Evolutionary conservation across 2,329 filamentous ascomycete genomes (phyloP), one percentile per base, ranked within the genome.

Genomic region (Aspergillus vadensis): DNA sequence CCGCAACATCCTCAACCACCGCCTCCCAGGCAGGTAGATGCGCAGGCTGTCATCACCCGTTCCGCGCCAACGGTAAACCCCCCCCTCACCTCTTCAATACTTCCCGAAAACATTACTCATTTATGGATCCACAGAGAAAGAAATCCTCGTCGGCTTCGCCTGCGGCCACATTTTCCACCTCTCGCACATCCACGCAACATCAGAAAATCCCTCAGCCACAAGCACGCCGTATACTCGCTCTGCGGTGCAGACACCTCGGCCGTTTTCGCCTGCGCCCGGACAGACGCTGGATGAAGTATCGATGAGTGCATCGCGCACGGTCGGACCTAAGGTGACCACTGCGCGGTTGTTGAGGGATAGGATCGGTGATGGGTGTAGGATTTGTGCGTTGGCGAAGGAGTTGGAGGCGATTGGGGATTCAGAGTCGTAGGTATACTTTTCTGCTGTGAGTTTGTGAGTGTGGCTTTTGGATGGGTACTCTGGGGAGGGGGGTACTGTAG

Each of bases 261-360:
- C 68, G 55, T 59, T 69, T 63, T 52, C 69, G 21, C 62, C 58
- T 12, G 58, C 62, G 7, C 63, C 56, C 19, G 60, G 58, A 2
- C 57, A 51, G 17, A 64, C 69, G 5, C 39, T 67, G 12, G 69
- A 76, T 5, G 73, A 75, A 23, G 55, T 58, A 25, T 62, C 67
- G 36, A 64, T 69, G 49, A 70, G 65, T 48, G 74, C 66, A 47
- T 78, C 77, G 55, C 74, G 79, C 39, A 91, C 89, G 56, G 87
- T 98, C 6, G 91, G 91, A 0, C 86, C 89, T 30, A 97, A 97
- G 77, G 92, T 97, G 27, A 95, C 91, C 65, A 91, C 92, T 72
- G 92, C 93, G 41, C 85, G 92, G 64, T 74, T 97, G 57, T 77
- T 97, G 61, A 84, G 88, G 66, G 90, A 93, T 69, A 86, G 86